phyloP scores from a whole-genome alignment of 441 rosid species.

The Eutrema salsugineum region DNA sequence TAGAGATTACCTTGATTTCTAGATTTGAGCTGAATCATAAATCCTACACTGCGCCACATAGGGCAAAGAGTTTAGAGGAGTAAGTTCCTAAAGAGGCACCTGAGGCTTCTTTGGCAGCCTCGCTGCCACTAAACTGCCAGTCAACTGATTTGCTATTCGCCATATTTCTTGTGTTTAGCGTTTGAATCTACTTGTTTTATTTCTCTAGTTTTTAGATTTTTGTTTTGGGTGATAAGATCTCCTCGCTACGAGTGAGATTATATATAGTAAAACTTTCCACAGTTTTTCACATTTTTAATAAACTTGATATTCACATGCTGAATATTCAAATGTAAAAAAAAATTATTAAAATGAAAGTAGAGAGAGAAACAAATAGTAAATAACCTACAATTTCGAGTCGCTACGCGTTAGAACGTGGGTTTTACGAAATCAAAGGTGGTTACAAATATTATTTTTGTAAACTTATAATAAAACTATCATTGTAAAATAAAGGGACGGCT shows the following conservation, averaged over 20 bases:
- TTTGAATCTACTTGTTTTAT: not conserved
- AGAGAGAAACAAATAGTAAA: not conserved
- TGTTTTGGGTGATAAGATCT: not conserved
- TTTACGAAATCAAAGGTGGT: not conserved
- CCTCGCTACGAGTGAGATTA: not conserved
- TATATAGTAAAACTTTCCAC: not conserved
- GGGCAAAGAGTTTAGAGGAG: not conserved
- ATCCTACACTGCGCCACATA: not conserved
- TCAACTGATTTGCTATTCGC: not conserved
- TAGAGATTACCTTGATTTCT: too few relatives aligned
- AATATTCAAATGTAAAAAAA: not conserved
- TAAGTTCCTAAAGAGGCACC: constrained; percentile 23
- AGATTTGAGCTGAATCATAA: too few relatives aligned
- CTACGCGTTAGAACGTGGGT: not conserved
- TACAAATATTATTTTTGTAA: not conserved
- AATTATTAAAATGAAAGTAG: not conserved
- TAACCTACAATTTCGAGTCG: not conserved
- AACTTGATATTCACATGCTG: not conserved
- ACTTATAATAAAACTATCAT: too few relatives aligned
- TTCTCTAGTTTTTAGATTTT: not conserved
- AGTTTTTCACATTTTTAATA: not conserved
- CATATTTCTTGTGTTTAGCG: constrained; percentile 4
- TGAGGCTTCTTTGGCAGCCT: constrained; percentile 9
- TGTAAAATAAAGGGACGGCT: too few relatives aligned
- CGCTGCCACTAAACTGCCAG: constrained; percentile 31